Evolutionary conservation across 345 rosid species (phyloP), one percentile per base, ranked within the genome.

Genomic region (Pseudoturritis turrita): DNA sequence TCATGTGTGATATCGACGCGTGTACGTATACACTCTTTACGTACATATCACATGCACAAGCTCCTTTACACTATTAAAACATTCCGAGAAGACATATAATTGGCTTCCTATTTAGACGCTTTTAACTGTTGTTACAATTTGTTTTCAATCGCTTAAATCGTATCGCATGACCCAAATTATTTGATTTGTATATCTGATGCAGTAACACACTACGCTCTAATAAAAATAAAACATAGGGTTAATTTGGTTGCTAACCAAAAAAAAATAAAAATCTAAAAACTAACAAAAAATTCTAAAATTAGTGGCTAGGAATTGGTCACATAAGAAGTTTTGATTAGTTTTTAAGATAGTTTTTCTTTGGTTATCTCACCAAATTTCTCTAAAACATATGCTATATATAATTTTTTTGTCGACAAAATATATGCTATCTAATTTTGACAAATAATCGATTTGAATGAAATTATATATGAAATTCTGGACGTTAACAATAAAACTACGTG

Each of bases 21-120:
- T 59, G 68, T 59, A 59, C 68, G 72, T 31, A 59, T 67, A 29
- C 61, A 58, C 23, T 64, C 51, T 65, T 65, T 35, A 73, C 71
- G 71, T 64, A 55, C 50, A 64, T n/a, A n/a, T 65, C 77, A 65
- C 71, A 64, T 73, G 77, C 77, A 73, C 26, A 35, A 35, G 57
- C 65, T 73, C 65, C 23, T 64, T 54, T 44, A 17, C 64, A 72
- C 23, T 63, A 62, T 22, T 7, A 44, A 21, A 72, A 31, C 35
- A 63, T 72, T 52, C 33, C 13, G 7, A 63, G 4, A 22, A 1
- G 39, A 15, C 71, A 72, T 4, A 54, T 44, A 44, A 63, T 72
- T 63, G 64, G 63, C 8, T 14, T 44, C 10, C 23, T 7, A 22
- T 15, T 9, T 43, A 54, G 47, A 37, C 5, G 39, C 15, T 70